Evolutionary conservation across 768 basidiomycete species (phyloP).

Genomic region (Strobilomyces echinocephalus): DNA sequence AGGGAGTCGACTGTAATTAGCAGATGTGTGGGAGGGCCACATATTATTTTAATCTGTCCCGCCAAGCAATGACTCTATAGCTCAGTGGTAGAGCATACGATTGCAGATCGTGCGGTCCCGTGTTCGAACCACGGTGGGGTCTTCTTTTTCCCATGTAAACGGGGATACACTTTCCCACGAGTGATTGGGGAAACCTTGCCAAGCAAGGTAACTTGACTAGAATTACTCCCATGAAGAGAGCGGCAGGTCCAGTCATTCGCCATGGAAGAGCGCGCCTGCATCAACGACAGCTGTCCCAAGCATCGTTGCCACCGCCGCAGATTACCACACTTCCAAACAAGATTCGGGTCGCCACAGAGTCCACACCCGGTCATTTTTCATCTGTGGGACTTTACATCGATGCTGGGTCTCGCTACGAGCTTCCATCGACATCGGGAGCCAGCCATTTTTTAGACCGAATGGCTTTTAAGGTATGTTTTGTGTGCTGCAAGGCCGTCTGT

Average conservation of each 20-base stretch:
- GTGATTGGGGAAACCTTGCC: no score
- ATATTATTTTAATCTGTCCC: no score
- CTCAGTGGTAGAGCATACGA: slow-evolving; percentile 56
- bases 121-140: slow-evolving; percentile 56
- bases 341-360: slow-evolving; percentile 86
- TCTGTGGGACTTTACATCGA: slow-evolving; percentile 92
- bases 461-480: slow-evolving; percentile 81
- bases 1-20: no score
- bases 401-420: slow-evolving; percentile 89
- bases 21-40: no score
- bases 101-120: slow-evolving; percentile 56
- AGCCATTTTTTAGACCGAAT: slow-evolving; percentile 92
- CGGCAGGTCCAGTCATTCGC: slow-evolving; percentile 35
- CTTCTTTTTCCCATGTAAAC: slow-evolving; percentile 6
- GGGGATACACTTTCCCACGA: no score
- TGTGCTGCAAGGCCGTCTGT: neutral
- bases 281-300: slow-evolving; percentile 25
- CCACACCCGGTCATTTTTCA: slow-evolving; percentile 90
- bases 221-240: slow-evolving; percentile 37
- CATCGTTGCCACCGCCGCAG: slow-evolving; percentile 38
- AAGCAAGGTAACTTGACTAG: no score
- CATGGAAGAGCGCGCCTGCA: slow-evolving; percentile 27
- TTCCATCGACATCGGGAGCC: slow-evolving; percentile 63
- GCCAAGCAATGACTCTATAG: slow-evolving; percentile 23
- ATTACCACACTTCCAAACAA: slow-evolving; percentile 90